These are phyloP conservation scores for Tulasnella sp. DNA, from an alignment of 768 basidiomycete genomes.

Conservation along the genomic window DNA sequence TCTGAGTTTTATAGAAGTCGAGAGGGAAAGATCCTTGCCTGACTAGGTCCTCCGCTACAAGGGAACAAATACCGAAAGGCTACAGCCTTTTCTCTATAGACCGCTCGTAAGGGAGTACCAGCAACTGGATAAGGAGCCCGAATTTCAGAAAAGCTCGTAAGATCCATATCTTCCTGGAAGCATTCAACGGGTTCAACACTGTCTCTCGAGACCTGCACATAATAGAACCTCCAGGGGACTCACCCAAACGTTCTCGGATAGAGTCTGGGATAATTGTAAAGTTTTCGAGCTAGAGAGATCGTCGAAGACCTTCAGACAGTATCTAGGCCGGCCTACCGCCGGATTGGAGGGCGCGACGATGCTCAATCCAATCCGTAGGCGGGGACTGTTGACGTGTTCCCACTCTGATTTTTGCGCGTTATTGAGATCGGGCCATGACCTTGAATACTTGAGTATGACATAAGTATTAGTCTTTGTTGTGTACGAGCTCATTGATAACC, in stretches of 20 bases:
- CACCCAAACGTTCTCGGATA: slow-evolving; percentile 11
- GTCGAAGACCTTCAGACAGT: background rate
- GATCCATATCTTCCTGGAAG: slow-evolving; percentile 69
- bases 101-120: slow-evolving; percentile 71
- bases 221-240: background rate
- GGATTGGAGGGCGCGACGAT: background rate
- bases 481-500: background rate
- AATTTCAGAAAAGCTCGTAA: slow-evolving; percentile 61
- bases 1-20: background rate
- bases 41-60: slow-evolving; percentile 6
- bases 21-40: slow-evolving; percentile 14
- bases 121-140: slow-evolving; percentile 43
- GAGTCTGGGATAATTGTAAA: background rate
- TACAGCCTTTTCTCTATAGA: slow-evolving; percentile 67
- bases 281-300: background rate
- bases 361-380: background rate
- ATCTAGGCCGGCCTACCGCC: background rate
- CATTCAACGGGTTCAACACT: background rate
- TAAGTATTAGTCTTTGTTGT: background rate
- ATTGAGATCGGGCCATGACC: background rate
- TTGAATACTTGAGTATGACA: background rate
- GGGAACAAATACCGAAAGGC: slow-evolving; percentile 68
- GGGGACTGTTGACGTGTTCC: slow-evolving; percentile 8
- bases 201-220: background rate
- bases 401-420: background rate